Conservation (phyloP, 176 grass and related monocot genomes). For the Phragmites australis region DNA sequence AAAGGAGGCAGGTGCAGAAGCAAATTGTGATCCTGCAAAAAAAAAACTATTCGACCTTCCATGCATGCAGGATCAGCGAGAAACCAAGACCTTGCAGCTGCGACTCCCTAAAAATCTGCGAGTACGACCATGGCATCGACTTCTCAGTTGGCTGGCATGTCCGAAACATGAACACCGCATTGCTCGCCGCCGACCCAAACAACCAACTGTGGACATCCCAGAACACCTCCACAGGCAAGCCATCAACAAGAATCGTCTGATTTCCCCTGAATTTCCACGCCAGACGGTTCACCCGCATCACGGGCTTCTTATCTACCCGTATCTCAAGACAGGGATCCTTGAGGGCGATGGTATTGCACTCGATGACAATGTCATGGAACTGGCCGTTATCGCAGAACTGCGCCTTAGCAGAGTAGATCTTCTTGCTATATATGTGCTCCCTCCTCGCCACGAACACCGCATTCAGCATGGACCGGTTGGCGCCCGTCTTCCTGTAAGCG, state of each 20-base stretch:
- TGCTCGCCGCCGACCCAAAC: slow-evolving; percentile 48
- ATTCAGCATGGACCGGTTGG: slow-evolving; percentile 41
- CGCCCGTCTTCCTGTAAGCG: slow-evolving; percentile 56
- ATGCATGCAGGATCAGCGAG: slow-evolving; percentile 65
- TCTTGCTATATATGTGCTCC: slow-evolving; percentile 72
- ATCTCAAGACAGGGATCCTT: slow-evolving; percentile 74
- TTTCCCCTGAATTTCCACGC: slow-evolving; percentile 73
- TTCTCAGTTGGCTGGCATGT: slow-evolving; percentile 65
- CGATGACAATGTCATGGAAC: slow-evolving; percentile 55
- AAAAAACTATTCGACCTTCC: slow-evolving; percentile 62
- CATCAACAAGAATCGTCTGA: slow-evolving; percentile 74
- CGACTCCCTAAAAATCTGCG: slow-evolving; percentile 58
- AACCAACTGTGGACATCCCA: slow-evolving; percentile 82
- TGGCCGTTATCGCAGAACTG: slow-evolving; percentile 68
- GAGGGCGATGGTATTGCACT: slow-evolving; percentile 48
- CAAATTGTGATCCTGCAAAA: slow-evolving; percentile 44
- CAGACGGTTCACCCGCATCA: slow-evolving; percentile 66
- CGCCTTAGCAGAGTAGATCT: slow-evolving; percentile 59
- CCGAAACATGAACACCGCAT: slow-evolving; percentile 71
- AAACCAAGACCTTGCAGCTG: slow-evolving; percentile 57
- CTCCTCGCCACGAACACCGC: slow-evolving; percentile 59
- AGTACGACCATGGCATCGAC: slow-evolving; percentile 52
- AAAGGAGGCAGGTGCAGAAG: slow-evolving; percentile 39
- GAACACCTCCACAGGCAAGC: slow-evolving; percentile 67
- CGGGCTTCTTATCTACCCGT: slow-evolving; percentile 61